phyloP scores from a whole-genome alignment of 257 asterid species.

The Nicotiana attenuata region DNA sequence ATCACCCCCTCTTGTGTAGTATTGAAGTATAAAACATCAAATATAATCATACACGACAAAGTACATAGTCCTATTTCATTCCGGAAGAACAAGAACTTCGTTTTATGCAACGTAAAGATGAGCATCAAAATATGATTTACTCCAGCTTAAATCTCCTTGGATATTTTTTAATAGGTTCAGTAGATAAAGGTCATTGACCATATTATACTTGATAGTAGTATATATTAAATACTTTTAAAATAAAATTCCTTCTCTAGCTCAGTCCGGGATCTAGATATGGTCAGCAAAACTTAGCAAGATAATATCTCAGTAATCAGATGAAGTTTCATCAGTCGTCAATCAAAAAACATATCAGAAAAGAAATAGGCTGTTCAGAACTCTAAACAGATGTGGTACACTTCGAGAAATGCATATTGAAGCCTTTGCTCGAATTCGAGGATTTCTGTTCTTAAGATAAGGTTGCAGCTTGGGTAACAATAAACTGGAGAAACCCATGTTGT shows the following conservation, averaged over 20 bases:
- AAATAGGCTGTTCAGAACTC: conserved; percentile 4
- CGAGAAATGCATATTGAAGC: conserved; percentile 67
- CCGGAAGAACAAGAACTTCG: background rate
- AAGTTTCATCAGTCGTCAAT: background rate
- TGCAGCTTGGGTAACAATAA: conserved; percentile 71
- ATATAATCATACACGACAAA: background rate
- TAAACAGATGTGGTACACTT: conserved; percentile 63
- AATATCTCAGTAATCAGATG: background rate
- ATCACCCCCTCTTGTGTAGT: too few species aligned
- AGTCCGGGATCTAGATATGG: background rate
- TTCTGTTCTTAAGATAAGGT: conserved; percentile 63
- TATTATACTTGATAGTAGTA: background rate
- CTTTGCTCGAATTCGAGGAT: conserved; percentile 86
- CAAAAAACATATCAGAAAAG: background rate
- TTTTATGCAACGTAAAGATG: background rate
- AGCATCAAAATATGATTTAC: background rate
- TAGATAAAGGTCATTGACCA: background rate
- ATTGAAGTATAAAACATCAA: too few species aligned
- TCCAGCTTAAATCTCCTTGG: background rate
- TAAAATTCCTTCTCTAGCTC: background rate
- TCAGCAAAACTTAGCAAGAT: background rate
- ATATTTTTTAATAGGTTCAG: background rate
- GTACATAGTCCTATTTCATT: background rate
- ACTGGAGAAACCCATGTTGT: conserved; percentile 70
- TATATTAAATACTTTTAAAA: background rate